phyloP scores from a whole-genome alignment of 352 stramenopile species.

The Pythium phragmiticola region DNA sequence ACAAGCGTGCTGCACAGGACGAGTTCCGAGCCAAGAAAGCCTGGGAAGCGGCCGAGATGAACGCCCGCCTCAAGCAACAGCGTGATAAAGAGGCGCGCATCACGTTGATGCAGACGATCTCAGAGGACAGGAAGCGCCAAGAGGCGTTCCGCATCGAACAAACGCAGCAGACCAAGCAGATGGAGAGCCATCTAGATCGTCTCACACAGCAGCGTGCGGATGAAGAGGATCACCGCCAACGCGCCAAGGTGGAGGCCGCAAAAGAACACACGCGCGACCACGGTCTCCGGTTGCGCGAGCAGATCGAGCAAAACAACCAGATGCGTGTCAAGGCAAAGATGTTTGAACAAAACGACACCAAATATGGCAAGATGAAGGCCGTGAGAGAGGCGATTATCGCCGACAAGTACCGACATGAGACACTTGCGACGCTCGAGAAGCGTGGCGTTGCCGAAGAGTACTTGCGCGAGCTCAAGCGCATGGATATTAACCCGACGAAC shows the following conservation, averaged over 20 bases:
- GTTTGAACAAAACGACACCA: slow-evolving; percentile 67
- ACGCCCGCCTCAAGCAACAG: slow-evolving; percentile 48
- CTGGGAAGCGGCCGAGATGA: slow-evolving; percentile 65
- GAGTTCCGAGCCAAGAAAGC: slow-evolving; percentile 75
- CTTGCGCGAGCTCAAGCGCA: slow-evolving; percentile 56
- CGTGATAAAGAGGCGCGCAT: slow-evolving; percentile 45
- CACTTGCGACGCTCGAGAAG: slow-evolving; percentile 58
- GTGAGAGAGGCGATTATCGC: slow-evolving; percentile 74
- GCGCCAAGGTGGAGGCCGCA: slow-evolving; percentile 30
- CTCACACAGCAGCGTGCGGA: slow-evolving; percentile 45
- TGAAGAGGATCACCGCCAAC: slow-evolving; percentile 41
- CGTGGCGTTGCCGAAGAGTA: slow-evolving; percentile 69
- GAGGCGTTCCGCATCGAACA: slow-evolving; percentile 51
- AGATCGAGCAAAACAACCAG: slow-evolving; percentile 63
- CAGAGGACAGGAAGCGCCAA: slow-evolving; percentile 56
- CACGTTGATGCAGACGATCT: slow-evolving; percentile 47
- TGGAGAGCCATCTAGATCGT: slow-evolving; percentile 44
- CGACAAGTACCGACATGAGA: slow-evolving; percentile 69
- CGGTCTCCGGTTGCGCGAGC: slow-evolving; percentile 36
- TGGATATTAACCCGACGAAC: slow-evolving; percentile 68
- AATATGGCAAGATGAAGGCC: slow-evolving; percentile 68
- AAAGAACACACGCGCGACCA: slow-evolving; percentile 41
- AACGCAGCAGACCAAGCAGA: slow-evolving; percentile 31
- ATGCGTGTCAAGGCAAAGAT: slow-evolving; percentile 55
- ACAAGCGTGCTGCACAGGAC: slow-evolving; percentile 66